Evolutionary conservation across 257 asterid genomes (phyloP).

Genomic region (Nicotiana benthamiana): DNA sequence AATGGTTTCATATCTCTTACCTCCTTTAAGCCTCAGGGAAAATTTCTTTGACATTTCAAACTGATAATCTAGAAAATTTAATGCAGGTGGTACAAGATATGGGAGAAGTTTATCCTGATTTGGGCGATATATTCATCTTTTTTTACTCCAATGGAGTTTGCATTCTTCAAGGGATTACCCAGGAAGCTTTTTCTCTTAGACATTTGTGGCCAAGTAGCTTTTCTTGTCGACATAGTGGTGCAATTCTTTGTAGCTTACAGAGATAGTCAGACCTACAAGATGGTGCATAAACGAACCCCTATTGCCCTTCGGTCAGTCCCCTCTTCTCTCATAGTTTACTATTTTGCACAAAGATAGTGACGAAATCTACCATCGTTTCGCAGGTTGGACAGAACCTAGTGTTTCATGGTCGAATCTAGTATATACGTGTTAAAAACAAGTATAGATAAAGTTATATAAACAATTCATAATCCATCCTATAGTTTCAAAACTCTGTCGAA

Average conservation of each 20-base stretch:
- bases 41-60: not conserved
- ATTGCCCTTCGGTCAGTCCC: slow-evolving; percentile 33
- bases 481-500: not conserved
- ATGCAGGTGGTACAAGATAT: slow-evolving; percentile 37
- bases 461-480: not conserved
- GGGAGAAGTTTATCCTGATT: slow-evolving; percentile 35
- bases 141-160: slow-evolving; percentile 41
- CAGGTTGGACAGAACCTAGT: not conserved
- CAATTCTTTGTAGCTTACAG: slow-evolving; percentile 37
- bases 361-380: not conserved
- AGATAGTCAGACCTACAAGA: slow-evolving; percentile 33
- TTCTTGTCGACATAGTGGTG: slow-evolving; percentile 30
- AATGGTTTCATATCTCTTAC: not conserved
- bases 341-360: not conserved
- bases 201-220: slow-evolving; percentile 30
- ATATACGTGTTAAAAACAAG: not conserved
- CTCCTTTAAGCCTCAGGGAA: not conserved
- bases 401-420: not conserved
- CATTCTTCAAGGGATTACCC: slow-evolving; percentile 40
- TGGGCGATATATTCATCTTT: slow-evolving; percentile 40
- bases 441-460: not conserved
- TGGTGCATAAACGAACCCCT: slow-evolving; percentile 26
- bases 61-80: not conserved
- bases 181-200: slow-evolving; percentile 28
- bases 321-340: not conserved